These are phyloP conservation scores for Solanum sejunctum DNA, from an alignment of 257 asterid species.

Conservation along the genomic window DNA sequence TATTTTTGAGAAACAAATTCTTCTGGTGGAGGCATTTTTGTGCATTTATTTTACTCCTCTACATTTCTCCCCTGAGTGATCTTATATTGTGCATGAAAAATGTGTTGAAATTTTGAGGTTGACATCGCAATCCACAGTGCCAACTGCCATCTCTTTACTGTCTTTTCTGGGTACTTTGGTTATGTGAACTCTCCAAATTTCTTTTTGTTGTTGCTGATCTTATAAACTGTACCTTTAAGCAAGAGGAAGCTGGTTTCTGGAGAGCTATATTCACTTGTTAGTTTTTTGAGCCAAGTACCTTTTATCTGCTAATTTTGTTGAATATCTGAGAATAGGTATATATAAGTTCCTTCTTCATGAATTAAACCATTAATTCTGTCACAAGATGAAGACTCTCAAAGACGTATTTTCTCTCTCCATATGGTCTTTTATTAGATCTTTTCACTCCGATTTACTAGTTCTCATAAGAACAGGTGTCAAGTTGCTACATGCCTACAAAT, in stretches of 20 bases:
- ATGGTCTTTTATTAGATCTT: not conserved
- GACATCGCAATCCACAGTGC: not conserved
- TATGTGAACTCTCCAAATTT: not conserved
- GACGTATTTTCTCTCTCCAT: not conserved
- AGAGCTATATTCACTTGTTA: not conserved
- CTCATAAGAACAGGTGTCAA: not conserved
- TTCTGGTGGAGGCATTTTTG: not conserved
- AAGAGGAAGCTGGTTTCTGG: not conserved
- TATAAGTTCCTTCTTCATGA: not conserved
- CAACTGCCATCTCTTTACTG: not conserved
- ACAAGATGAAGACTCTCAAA: not conserved
- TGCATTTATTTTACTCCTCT: not conserved
- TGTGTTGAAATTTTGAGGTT: not conserved
- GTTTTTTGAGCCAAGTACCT: not conserved
- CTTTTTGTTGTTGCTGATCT: not conserved
- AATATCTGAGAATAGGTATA: not conserved
- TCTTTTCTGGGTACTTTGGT: not conserved
- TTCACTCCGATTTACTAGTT: not conserved
- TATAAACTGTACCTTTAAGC: not conserved
- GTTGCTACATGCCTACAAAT: not conserved
- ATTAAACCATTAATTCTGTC: not conserved
- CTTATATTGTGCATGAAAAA: not conserved
- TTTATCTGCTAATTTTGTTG: not conserved
- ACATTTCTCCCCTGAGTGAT: not conserved
- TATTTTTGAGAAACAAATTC: not conserved